Evolutionary conservation across 345 rosid genomes (phyloP), one percentile per base, ranked within the genome.

Genomic region (Salix purpurea): DNA sequence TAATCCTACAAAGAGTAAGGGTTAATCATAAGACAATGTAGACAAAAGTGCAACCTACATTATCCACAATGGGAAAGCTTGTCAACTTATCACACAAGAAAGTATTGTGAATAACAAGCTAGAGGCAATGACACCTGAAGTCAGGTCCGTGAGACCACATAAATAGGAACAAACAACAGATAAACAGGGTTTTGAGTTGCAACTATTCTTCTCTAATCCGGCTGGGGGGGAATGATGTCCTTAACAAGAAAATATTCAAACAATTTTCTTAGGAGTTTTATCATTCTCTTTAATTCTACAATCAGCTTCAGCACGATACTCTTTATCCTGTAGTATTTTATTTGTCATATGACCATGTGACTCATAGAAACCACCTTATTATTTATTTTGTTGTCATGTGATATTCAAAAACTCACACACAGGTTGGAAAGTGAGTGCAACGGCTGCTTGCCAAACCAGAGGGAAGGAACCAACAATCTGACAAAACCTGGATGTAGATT

Each of bases 1-100:
- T 89, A 89, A 82, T 92, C 97, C 97, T 91, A 76, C 67, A 79
- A 19, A 75, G 70, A 76, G 78, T 37, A 67, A 73, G 46, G 74
- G 68, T 30, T 74, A 23, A 50, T 72, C 69, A 74, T 79, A 64
- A 34, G 71, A 46, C 42, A 76, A 50, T 11, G 18, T 52, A 74
- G 23, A 36, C n/a, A 32, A 65, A 21, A 66, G 56, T 6, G 30
- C 14, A 56, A 77, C 73, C 46, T 32, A 72, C 67, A 68, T 42
- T 34, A 37, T 64, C 50, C 23, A 68, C 37, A 46, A 18, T n/a
- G 14, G 66, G 67, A 34, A 50, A 67, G 54, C 42, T 18, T 54
- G 60, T 18, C 48, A 71, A 56, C 19, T 74, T 23, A 26, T 60
- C 67, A 50, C 23, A 68, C 37, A 9, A 70, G 67, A 32, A 50